Evolutionary conservation across 805 yeast species (phyloP).

Genomic region (Trichomonascus vanleenenianus): DNA sequence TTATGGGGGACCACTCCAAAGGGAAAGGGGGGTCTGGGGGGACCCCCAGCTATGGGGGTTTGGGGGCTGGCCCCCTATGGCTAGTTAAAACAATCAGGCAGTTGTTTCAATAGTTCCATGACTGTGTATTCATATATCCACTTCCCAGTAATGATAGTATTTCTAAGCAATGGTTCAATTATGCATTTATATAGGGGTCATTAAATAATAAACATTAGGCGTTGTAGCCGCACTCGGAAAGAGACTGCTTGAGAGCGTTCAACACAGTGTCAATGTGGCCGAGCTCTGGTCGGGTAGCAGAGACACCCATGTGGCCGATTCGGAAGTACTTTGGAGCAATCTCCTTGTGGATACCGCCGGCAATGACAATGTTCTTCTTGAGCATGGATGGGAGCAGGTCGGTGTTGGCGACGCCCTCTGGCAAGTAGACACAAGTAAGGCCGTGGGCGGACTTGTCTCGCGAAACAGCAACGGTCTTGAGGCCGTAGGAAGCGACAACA

Average conservation of each 20-base stretch:
- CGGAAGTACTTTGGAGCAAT: slow-evolving; percentile 79
- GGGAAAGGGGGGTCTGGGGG: no score
- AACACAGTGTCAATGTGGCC: slow-evolving; percentile 47
- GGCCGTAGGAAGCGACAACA: slow-evolving; percentile 48
- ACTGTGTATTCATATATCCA: no score
- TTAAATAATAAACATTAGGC: neutral
- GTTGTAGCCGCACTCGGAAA: slow-evolving; percentile 4
- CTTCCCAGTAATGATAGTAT: no score
- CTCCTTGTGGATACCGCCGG: slow-evolving; percentile 84
- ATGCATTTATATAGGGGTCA: neutral
- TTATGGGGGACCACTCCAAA: no score
- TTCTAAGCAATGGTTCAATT: no score
- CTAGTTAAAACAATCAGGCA: no score
- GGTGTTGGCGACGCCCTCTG: slow-evolving; percentile 64
- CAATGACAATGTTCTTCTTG: slow-evolving; percentile 63
- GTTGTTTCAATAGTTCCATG: no score
- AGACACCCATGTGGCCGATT: slow-evolving; percentile 93
- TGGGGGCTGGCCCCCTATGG: no score
- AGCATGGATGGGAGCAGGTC: slow-evolving; percentile 51
- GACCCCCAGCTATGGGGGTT: no score
- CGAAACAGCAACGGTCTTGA: slow-evolving; percentile 58
- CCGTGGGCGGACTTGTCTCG: slow-evolving; percentile 74
- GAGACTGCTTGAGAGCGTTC: slow-evolving; percentile 2
- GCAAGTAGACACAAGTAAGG: slow-evolving; percentile 75
- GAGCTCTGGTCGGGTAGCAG: slow-evolving; percentile 49